phyloP scores from a whole-genome alignment of 257 asterid species.

The Catharanthus roseus region DNA sequence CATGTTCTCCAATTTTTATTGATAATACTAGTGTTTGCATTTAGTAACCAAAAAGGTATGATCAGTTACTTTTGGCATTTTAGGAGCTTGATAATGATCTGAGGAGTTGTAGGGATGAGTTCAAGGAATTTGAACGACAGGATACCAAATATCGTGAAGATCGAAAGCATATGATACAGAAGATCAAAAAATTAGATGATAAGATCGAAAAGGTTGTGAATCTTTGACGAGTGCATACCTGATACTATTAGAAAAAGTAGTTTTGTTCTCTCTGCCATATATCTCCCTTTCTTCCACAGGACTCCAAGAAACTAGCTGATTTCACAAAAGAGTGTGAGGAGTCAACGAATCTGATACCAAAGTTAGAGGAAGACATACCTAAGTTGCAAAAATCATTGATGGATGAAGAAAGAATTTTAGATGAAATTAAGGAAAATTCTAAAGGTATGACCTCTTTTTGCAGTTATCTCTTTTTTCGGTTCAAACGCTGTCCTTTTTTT shows the following conservation, averaged over 20 bases:
- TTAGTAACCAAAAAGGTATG: not conserved
- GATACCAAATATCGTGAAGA: conserved; percentile 83
- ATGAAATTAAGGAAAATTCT: conserved; percentile 69
- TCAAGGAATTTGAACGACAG: conserved; percentile 95
- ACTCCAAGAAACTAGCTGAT: conserved; percentile 55
- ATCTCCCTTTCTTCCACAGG: conserved; percentile 34
- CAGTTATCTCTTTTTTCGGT: not conserved
- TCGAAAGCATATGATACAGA: conserved; percentile 75
- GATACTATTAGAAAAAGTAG: not conserved
- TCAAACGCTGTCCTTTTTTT: not conserved
- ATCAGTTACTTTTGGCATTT: conserved; percentile 1
- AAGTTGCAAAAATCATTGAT: conserved; percentile 55
- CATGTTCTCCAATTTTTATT: no score
- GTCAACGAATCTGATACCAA: conserved; percentile 67
- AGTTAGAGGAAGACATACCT: conserved; percentile 69
- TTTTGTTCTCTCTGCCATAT: not conserved
- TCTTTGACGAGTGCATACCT: not conserved
- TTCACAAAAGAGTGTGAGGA: conserved; percentile 70
- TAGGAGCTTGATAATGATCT: conserved; percentile 73
- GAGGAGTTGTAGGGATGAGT: conserved; percentile 62
- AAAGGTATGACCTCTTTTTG: conserved; percentile 40
- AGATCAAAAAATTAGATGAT: conserved; percentile 72
- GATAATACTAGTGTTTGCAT: not conserved
- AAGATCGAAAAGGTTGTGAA: conserved; percentile 76
- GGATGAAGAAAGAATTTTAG: conserved; percentile 72